Percentiles rank a stretch among this genome's conserved stretches.
Evolutionary conservation across 768 basidiomycete species (phyloP).

Genomic region (Trametes maxima): DNA sequence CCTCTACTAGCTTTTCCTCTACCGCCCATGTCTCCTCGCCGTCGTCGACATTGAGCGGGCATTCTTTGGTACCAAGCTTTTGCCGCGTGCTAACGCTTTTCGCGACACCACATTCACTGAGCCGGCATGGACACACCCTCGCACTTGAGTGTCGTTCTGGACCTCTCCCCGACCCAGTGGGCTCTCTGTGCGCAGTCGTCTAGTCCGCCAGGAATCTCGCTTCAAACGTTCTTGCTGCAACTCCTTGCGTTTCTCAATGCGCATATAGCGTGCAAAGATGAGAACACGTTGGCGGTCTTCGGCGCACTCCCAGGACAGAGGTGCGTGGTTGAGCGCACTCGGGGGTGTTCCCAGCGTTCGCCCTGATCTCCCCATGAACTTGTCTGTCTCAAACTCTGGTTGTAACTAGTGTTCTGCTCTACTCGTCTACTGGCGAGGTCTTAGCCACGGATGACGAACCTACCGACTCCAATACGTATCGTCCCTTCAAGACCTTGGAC

Average conservation of each 20-base stretch:
- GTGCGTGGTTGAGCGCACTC: conserved; percentile 40
- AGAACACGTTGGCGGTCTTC: conserved; percentile 91
- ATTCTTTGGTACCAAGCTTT: no score
- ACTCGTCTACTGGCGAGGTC: conserved; percentile 62
- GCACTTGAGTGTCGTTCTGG: conserved; percentile 83
- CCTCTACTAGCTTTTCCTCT: not conserved
- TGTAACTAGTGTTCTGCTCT: conserved; percentile 66
- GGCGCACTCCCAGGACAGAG: conserved; percentile 86
- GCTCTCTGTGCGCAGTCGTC: conserved; percentile 54
- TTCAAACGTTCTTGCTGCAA: conserved; percentile 78
- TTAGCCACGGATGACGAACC: conserved; percentile 38
- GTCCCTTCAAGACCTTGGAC: conserved; percentile 81
- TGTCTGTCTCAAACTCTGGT: not conserved
- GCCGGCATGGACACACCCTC: conserved; percentile 49
- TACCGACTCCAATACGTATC: conserved; percentile 79
- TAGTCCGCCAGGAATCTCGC: conserved; percentile 52
- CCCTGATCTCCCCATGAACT: not conserved
- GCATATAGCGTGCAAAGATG: conserved; percentile 87
- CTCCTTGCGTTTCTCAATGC: conserved; percentile 91
- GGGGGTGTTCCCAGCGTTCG: not conserved
- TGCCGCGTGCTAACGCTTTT: no score
- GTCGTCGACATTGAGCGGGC: not conserved
- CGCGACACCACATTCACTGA: no score
- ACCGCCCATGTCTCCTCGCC: not conserved
- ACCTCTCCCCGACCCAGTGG: conserved; percentile 89